Conservation (phyloP, 805 yeast genomes). For the Tetrapisispora iriomotensis region DNA sequence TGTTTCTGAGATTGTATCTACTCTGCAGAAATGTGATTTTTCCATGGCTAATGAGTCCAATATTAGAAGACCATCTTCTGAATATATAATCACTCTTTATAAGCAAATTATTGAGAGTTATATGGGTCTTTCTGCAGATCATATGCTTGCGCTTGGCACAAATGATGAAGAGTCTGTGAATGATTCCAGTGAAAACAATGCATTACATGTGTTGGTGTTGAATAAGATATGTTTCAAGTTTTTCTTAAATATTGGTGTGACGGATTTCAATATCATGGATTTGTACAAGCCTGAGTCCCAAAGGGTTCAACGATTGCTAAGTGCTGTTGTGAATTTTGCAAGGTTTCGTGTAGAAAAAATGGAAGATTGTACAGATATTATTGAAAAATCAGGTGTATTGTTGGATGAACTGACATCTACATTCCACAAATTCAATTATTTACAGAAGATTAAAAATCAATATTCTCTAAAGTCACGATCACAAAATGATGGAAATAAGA, state of each 20-base stretch:
- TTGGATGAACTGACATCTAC: slow-evolving; percentile 38
- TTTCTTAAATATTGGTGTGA: slow-evolving; percentile 62
- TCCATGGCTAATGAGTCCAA: slow-evolving; percentile 47
- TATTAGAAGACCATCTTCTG: slow-evolving; percentile 46
- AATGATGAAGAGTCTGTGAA: slow-evolving; percentile 18
- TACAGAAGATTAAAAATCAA: slow-evolving; percentile 30
- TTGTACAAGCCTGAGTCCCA: slow-evolving; percentile 66
- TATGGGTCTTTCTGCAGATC: slow-evolving; percentile 34
- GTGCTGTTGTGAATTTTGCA: slow-evolving; percentile 81
- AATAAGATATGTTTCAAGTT: slow-evolving; percentile 54
- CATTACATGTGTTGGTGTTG: slow-evolving; percentile 44
- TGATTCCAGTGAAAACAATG: slow-evolving; percentile 9
- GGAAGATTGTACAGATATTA: slow-evolving; percentile 55
- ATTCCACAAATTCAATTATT: slow-evolving; percentile 32
- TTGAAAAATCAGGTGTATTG: slow-evolving; percentile 42
- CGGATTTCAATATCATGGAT: slow-evolving; percentile 69
- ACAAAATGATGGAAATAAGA: slow-evolving; percentile 22
- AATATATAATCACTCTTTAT: slow-evolving; percentile 43
- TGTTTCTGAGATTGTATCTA: slow-evolving; percentile 44
- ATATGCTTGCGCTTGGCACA: slow-evolving; percentile 13
- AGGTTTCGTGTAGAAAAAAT: slow-evolving; percentile 71
- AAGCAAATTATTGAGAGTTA: slow-evolving; percentile 55
- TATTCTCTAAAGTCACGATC: slow-evolving; percentile 10
- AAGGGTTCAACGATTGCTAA: slow-evolving; percentile 54
- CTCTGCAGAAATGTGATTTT: slow-evolving; percentile 54